Conservation (phyloP, 345 rosid species). For the Alliaria petiolata region DNA sequence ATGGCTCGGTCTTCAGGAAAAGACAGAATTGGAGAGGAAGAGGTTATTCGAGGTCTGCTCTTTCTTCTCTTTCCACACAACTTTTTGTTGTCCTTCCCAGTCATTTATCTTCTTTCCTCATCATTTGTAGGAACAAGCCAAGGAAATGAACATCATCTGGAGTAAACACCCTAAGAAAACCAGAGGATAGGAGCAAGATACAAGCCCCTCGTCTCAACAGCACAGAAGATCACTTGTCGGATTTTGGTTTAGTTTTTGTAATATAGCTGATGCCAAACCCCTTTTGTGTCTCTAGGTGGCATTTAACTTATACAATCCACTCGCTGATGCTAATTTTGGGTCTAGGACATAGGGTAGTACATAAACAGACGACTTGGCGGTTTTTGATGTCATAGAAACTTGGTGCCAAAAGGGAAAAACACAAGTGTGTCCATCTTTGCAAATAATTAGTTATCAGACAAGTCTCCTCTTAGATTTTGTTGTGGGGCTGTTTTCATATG, state of each 20-base stretch:
- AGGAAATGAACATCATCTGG: conserved; percentile 2
- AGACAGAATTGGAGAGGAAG: conserved; percentile 5
- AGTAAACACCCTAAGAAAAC: not conserved
- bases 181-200: not conserved
- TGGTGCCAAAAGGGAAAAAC: too few relatives aligned
- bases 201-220: not conserved
- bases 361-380: not conserved
- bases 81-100: not conserved
- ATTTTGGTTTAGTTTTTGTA: conserved; percentile 3
- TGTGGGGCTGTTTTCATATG: conserved; percentile 6
- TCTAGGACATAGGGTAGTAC: conserved; percentile 1
- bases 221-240: not conserved
- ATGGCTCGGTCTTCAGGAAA: conserved; percentile 16
- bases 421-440: not conserved
- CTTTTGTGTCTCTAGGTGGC: not conserved
- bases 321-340: not conserved
- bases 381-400: too few relatives aligned
- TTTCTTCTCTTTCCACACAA: conserved; percentile 10
- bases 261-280: not conserved
- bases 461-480: not conserved
- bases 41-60: conserved; percentile 13
- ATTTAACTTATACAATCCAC: conserved; percentile 7
- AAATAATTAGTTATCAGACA: not conserved
- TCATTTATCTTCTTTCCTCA: not conserved
- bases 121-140: conserved; percentile 20